phyloP scores from a whole-genome alignment of 192 early-diverging fungal species.

The Mortierella hygrophila region DNA sequence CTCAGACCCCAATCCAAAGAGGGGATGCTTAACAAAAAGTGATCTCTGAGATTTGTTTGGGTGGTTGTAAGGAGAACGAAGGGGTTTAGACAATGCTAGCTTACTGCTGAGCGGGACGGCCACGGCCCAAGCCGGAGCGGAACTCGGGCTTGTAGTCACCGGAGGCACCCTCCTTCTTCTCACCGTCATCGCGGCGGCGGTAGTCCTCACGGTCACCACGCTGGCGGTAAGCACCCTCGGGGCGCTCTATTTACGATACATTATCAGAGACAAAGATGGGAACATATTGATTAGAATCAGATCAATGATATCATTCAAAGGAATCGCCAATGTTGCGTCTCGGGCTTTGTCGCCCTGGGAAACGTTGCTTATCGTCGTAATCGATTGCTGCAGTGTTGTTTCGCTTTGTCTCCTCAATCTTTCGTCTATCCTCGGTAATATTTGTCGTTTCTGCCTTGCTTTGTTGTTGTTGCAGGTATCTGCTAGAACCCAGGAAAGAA shows the following conservation, averaged over 20 bases:
- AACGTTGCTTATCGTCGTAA: not conserved
- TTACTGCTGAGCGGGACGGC: constrained; percentile 54
- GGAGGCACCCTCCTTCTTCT: constrained; percentile 90
- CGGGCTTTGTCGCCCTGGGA: not conserved
- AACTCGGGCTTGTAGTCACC: constrained; percentile 97
- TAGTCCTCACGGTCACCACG: constrained; percentile 86
- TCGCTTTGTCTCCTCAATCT: not conserved
- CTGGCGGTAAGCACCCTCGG: constrained; percentile 27
- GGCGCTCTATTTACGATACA: constrained; percentile 13
- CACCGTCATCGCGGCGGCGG: constrained; percentile 79
- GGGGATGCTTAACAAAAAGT: constrained; percentile 10
- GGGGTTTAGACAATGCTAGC: not conserved
- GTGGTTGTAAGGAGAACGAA: not conserved
- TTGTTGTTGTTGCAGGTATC: not conserved
- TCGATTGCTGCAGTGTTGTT: not conserved
- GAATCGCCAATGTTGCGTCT: not conserved
- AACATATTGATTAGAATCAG: not conserved
- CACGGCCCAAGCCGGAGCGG: constrained; percentile 91
- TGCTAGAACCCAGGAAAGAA: not conserved
- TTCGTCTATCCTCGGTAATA: not conserved
- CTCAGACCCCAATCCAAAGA: constrained; percentile 7
- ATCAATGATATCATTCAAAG: not conserved
- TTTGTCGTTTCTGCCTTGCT: not conserved
- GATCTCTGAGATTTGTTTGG: not conserved
- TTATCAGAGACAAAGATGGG: not conserved